Conservation (phyloP, 2,329 filamentous ascomycete species). For the Neurospora sp. region DNA sequence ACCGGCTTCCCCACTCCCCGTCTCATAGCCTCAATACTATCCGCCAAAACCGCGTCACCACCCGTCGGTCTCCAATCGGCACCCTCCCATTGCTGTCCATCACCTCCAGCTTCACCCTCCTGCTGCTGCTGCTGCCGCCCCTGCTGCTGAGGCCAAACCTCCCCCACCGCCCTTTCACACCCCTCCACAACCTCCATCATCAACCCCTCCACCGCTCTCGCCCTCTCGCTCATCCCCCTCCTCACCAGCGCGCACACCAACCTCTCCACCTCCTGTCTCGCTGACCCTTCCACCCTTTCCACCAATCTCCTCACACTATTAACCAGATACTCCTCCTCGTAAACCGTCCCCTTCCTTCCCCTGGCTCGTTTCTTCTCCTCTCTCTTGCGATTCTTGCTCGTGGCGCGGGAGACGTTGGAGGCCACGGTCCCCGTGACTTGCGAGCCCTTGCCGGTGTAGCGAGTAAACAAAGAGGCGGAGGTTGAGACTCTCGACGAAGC, state of each 20-base stretch:
- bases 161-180: constrained; percentile 55
- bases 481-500: constrained; percentile 72
- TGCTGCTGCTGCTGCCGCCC: constrained; percentile 9
- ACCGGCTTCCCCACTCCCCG: neutral
- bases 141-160: constrained; percentile 50
- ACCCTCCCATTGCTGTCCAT: constrained; percentile 3
- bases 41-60: constrained; percentile 41
- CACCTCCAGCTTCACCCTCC: too few relatives aligned
- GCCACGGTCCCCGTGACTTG: constrained; percentile 51
- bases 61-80: constrained; percentile 31
- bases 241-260: constrained; percentile 70
- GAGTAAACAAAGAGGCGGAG: neutral
- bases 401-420: constrained; percentile 66
- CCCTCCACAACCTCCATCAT: constrained; percentile 64
- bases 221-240: constrained; percentile 79
- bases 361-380: constrained; percentile 93
- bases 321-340: constrained; percentile 94
- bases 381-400: constrained; percentile 74
- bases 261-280: constrained; percentile 60
- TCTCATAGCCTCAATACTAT: constrained; percentile 36
- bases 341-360: constrained; percentile 93
- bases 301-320: constrained; percentile 77
- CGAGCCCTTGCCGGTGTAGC: constrained; percentile 26
- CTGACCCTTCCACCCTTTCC: constrained; percentile 61
- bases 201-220: constrained; percentile 62